Evolutionary conservation across 75 land plant genomes (phyloP), one percentile per base, ranked within the genome.

Genomic region (Chamaecyparis obtusa): DNA sequence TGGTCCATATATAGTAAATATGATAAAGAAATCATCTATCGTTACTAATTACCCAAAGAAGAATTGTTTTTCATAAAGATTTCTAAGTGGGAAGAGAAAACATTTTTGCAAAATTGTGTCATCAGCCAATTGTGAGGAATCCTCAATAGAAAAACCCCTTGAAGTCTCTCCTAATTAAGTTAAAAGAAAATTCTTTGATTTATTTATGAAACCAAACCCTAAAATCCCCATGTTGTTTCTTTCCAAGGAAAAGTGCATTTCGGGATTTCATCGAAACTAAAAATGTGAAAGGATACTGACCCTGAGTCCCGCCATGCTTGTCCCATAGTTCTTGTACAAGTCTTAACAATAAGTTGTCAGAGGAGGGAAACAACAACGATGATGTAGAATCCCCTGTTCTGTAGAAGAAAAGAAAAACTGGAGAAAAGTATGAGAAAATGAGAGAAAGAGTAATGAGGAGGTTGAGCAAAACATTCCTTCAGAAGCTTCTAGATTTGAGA

Each of bases 221-320:
- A 27, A 43, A 44, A 30, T 19, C 17, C 33, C 16, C 19, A 24
- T 2, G 39, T 71, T 72, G 5, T 2, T 24, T 19, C 60, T 39
- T 10, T 39, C 2, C 35, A 87, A 35, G 10, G 11, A n/a, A 3
- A 30, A 56, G 37, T 39, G 39, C 21, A 85, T 19, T 5, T 8
- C 11, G 2, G 7, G 43, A 27, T 30, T 64, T 37, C 3, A 56
- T n/a, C 9, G 9, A 84, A 27, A 1, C 51, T 13, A 9, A 48
- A 85, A 43, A 86, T 41, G 13, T 16, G 24, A 24, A 27, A 3
- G 51, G 49, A 76, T 51, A 2, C 83, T 69, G 90, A 95, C 97
- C 93, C 95, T 92, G 14, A 96, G 94, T 36, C 98, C 98, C 85
- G 98, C 98, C 97, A 96, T 93, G 49, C 95, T 93, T 48, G 98